Evolutionary conservation across 352 stramenopile species (phyloP), one percentile per base, ranked within the genome.

Genomic region (Pythium rishiriense): DNA sequence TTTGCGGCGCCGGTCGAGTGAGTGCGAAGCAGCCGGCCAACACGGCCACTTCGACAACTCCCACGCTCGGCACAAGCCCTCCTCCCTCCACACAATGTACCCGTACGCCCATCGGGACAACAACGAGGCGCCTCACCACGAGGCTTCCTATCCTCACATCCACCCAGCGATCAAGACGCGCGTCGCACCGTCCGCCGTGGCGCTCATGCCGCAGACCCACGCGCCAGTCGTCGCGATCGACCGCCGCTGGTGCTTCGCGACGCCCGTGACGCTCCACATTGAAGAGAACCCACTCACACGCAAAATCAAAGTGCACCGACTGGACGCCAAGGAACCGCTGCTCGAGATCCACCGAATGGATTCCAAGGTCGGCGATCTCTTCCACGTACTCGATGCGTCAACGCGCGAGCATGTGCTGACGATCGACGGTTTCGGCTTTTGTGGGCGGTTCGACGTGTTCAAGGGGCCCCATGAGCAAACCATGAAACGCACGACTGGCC

Each of bases 251-350:
- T 61, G 54, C 5, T 61, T 53, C 11, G 3, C 25, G 1, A 52
- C 25, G 21, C 25, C 54, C 4, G 26, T 35, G 42, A 51, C 41
- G 29, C 54, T 61, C 42, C 54, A 52, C 21, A 41, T 61, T 10
- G 54, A 61, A 43, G 54, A 61, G 19, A 61, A 51, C 24, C 54
- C 54, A 21, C n/a, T 61, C 39, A 42, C 54, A 6, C 54, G 54
- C 26, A 61, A 51, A 29, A 42, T 61, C 37, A n/a, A 42, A 28
- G 42, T 61, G 26, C 42, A 29, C 25, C 19, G 50, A 10, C 17
- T 52, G 4, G 41, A n/a, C 26, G 39, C 54, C 2, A 31, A 35
- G 10, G 21, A 8, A n/a, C 54, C 28, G 8, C 39, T 61, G 41
- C 28, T 61, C 8, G 54, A 61, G 54, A 61, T 61, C 21, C 54